phyloP scores from a whole-genome alignment of 768 basidiomycete genomes.

The Lactarius akahatsu region DNA sequence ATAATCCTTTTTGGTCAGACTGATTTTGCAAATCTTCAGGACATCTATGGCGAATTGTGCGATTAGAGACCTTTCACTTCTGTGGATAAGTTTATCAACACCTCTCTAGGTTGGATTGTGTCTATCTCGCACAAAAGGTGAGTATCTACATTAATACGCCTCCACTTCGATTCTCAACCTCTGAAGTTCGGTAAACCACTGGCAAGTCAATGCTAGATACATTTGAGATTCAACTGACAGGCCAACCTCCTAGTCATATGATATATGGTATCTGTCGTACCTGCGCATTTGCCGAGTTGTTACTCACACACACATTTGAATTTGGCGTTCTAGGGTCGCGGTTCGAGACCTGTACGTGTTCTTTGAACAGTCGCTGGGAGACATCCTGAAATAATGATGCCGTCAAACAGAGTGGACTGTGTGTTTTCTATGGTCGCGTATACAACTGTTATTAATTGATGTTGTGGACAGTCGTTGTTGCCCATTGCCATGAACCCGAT shows the following conservation, averaged over 20 bases:
- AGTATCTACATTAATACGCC: constrained; percentile 14
- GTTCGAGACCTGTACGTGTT: constrained; percentile 64
- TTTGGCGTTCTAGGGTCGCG: constrained; percentile 31
- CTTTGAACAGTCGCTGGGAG: not conserved
- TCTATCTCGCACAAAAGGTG: constrained; percentile 94
- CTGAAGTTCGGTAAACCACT: constrained; percentile 71
- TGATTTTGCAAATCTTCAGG: constrained; percentile 46
- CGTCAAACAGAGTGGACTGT: constrained; percentile 57
- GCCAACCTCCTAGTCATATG: constrained; percentile 45
- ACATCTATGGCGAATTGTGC: constrained; percentile 95
- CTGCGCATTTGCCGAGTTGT: not conserved
- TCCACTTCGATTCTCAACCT: constrained; percentile 4
- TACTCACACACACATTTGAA: not conserved
- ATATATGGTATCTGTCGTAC: constrained; percentile 47
- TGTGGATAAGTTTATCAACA: not conserved
- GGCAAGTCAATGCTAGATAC: constrained; percentile 41
- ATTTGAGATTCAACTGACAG: not conserved
- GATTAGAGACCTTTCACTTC: constrained; percentile 27
- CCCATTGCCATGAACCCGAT: constrained; percentile 71
- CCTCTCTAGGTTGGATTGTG: constrained; percentile 79
- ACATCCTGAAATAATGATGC: not conserved
- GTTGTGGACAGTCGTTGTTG: constrained; percentile 59
- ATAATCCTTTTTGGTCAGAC: constrained; percentile 8
- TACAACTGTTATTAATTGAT: not conserved
- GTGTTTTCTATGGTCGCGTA: constrained; percentile 5